These are phyloP conservation scores for Candida ovalis DNA, from an alignment of 805 yeast species.

Conservation along the genomic window DNA sequence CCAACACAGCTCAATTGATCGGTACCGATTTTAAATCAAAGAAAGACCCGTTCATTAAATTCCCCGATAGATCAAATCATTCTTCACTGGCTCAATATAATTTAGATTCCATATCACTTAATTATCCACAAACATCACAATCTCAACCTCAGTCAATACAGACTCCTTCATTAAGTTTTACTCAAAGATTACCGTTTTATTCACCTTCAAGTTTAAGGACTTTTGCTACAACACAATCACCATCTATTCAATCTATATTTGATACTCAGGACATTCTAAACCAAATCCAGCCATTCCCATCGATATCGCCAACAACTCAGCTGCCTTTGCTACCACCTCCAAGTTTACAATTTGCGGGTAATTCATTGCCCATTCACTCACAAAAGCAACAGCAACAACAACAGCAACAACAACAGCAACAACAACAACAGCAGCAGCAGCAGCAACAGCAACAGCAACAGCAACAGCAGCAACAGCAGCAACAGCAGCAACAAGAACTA, in stretches of 20 bases:
- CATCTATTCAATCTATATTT: not conserved
- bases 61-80: not conserved
- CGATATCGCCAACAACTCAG: not conserved
- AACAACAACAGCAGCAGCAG: too few relatives aligned
- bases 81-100: not conserved
- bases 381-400: too few relatives aligned
- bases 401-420: too few relatives aligned
- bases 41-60: not conserved
- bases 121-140: not conserved
- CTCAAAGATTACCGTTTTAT: not conserved
- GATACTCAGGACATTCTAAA: not conserved
- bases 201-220: not conserved
- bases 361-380: not conserved
- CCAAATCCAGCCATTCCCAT: not conserved
- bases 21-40: not conserved
- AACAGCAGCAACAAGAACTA: not conserved
- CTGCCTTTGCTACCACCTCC: not conserved
- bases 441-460: too few relatives aligned
- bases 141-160: not conserved
- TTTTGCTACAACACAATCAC: not conserved
- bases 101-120: not conserved
- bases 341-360: not conserved
- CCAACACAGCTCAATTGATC: not conserved
- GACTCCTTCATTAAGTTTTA: not conserved
- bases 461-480: not conserved